These are phyloP conservation scores for Skeletonema menzelii DNA, from an alignment of 108 stramenopile genomes.

Conservation along the genomic window DNA sequence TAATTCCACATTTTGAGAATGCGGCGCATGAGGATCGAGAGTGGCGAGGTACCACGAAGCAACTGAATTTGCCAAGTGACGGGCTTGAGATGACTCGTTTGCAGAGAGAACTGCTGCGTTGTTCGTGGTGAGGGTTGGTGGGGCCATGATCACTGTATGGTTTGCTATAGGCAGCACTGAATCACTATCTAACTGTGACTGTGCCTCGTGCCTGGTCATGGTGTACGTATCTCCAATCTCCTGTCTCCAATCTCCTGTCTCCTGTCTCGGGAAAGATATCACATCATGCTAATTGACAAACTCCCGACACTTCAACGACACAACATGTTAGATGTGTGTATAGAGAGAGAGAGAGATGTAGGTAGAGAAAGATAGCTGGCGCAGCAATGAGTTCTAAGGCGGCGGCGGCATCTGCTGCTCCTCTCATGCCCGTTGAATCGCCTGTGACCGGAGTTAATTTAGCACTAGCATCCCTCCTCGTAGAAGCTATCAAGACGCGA, in stretches of 20 bases:
- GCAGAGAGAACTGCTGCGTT: constrained; percentile 17
- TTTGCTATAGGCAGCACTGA: neutral
- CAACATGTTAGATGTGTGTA: too few species aligned
- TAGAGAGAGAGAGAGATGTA: too few species aligned
- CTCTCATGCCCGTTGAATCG: constrained; percentile 4
- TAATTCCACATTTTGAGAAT: constrained; percentile 57
- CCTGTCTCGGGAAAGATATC: too few species aligned
- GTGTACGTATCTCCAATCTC: too few species aligned
- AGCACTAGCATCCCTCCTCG: constrained; percentile 28
- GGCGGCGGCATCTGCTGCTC: neutral
- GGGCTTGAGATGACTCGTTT: constrained; percentile 46
- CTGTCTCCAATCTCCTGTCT: too few species aligned
- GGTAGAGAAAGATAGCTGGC: too few species aligned
- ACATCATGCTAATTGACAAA: neutral
- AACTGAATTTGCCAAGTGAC: constrained; percentile 52
- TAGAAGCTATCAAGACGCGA: constrained; percentile 29
- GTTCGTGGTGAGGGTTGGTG: neutral
- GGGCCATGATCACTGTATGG: neutral
- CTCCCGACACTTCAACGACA: neutral
- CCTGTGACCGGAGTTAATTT: constrained; percentile 31
- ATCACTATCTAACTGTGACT: too few species aligned
- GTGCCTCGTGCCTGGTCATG: too few species aligned
- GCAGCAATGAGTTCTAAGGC: neutral
- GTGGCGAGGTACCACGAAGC: constrained; percentile 65
- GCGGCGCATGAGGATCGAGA: constrained; percentile 60